Evolutionary conservation across 768 basidiomycete genomes (phyloP), one percentile per base, ranked within the genome.

Genomic region (Boletus vinaceobasis): DNA sequence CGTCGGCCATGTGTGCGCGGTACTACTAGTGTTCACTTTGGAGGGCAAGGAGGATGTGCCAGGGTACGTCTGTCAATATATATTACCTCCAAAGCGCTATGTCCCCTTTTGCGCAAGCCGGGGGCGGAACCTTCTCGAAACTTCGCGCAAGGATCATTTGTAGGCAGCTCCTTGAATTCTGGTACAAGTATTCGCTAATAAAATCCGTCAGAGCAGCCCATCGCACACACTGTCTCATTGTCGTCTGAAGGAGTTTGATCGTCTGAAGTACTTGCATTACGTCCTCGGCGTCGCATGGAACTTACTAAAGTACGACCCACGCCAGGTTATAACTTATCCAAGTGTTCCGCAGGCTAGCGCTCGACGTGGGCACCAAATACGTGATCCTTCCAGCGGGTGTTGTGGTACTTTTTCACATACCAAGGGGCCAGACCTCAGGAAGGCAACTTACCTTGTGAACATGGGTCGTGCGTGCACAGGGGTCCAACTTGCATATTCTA

Each of bases 121-220:
- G 35, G 36, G 17, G 17, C 54, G 32, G 70, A 68, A 70, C 62
- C 38, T 70, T 70, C 69, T 72, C 66, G 69, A 70, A 70, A 42
- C 49, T 70, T 72, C 58, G 42, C 26, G 48, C 56, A 51, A 36
- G 9, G 9, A 38, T 49, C 29, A 7, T 43, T 26, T 10, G 26
- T 11, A 35, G 42, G 29, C 29, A 26, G 23, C 23, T 23, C 23
- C 2, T 23, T 23, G 23, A 23, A 23, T 23, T 43, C 7, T 27
- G 4, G 9, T 43, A 40, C n/a, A 40, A 21, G 38, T 40, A 40
- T 40, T 21, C 39, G 19, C 39, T 40, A 23, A n/a, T n/a, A n/a
- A n/a, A n/a, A n/a, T n/a, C n/a, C n/a, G n/a, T n/a, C n/a, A n/a
- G n/a, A n/a, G n/a, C n/a, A n/a, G n/a, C n/a, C n/a, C n/a, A n/a